Conservation (phyloP, 805 yeast genomes). For the Lachancea waltii region DNA sequence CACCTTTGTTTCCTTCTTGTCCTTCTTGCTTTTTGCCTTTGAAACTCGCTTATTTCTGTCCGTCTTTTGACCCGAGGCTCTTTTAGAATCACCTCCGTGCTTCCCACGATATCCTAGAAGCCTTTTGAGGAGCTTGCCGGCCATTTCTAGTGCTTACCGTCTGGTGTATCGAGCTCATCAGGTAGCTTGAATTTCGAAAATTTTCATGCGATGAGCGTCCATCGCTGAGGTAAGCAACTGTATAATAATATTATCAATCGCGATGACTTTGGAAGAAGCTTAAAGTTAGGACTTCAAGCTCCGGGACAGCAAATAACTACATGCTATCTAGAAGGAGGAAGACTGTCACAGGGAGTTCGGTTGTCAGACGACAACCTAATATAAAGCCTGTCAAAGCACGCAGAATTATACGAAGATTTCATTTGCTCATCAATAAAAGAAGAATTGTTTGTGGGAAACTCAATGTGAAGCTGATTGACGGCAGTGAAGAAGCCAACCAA, state of each 20-base stretch:
- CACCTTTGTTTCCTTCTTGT: slow-evolving; percentile 2
- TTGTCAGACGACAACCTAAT: slow-evolving; percentile 36
- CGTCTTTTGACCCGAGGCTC: neutral
- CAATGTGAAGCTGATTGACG: slow-evolving; percentile 13
- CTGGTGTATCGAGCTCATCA: neutral
- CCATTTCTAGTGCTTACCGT: neutral
- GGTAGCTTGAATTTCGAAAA: neutral
- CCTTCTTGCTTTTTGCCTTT: slow-evolving; percentile 5
- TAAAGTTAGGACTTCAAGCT: too few species aligned
- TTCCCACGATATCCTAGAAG: neutral
- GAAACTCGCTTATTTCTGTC: neutral
- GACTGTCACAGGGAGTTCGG: slow-evolving; percentile 32
- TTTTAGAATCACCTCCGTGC: neutral
- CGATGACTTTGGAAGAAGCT: too few species aligned
- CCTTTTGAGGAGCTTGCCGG: slow-evolving; percentile 1
- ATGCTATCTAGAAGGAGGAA: slow-evolving; percentile 22
- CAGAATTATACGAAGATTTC: slow-evolving; percentile 70
- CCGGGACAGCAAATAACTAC: neutral
- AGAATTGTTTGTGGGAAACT: slow-evolving; percentile 36
- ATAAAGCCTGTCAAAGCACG: slow-evolving; percentile 69
- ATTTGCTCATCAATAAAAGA: slow-evolving; percentile 56
- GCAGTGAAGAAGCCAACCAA: slow-evolving; percentile 19
- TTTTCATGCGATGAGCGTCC: slow-evolving; percentile 3
- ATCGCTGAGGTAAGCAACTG: neutral
- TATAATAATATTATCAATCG: too few species aligned